Percentiles rank a stretch among this genome's conserved stretches.
Evolutionary conservation across 495 filamentous ascomycete genomes (phyloP).

Genomic region (Aspergillus conjunctus): DNA sequence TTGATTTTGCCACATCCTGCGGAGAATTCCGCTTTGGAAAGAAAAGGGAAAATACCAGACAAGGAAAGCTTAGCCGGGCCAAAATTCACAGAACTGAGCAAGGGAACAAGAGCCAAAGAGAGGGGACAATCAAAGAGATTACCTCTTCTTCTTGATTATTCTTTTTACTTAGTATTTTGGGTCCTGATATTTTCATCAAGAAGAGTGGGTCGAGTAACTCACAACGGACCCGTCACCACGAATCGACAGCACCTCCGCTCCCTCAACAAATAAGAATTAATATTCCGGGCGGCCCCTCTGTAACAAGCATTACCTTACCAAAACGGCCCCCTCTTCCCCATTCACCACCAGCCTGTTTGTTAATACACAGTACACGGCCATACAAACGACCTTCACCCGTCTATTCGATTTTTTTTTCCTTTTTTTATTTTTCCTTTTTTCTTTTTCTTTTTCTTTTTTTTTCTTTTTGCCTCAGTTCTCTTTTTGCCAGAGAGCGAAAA

Average conservation of each 20-base stretch:
- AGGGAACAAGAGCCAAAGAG: conserved; percentile 27
- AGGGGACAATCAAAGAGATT: conserved; percentile 6
- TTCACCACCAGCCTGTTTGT: conserved; percentile 19
- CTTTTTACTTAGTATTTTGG: conserved; percentile 3
- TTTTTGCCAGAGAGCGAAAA: conserved; percentile 36
- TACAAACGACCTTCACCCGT: not conserved
- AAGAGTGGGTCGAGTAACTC: conserved; percentile 27
- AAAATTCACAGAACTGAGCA: conserved; percentile 8
- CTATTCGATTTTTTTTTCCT: conserved; percentile 5
- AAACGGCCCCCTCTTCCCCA: conserved; percentile 21
- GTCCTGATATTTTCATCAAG: conserved; percentile 25
- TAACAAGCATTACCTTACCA: conserved; percentile 21
- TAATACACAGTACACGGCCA: conserved; percentile 20
- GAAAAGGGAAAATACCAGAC: conserved; percentile 24
- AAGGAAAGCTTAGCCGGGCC: conserved; percentile 35
- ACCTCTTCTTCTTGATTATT: conserved; percentile 15
- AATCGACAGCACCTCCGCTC: conserved; percentile 26
- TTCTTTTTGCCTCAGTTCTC: conserved; percentile 25
- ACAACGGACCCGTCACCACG: conserved; percentile 34
- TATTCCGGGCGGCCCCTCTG: conserved; percentile 24
- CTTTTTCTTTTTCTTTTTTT: conserved; percentile 24
- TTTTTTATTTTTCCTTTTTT: conserved; percentile 27
- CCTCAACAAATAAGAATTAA: conserved; percentile 27
- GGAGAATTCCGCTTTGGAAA: conserved; percentile 1
- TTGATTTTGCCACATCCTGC: conserved; percentile 6